Base-by-base conservation (phyloP, 495 filamentous ascomycete genomes). In the Lepraria neglecta region DNA sequence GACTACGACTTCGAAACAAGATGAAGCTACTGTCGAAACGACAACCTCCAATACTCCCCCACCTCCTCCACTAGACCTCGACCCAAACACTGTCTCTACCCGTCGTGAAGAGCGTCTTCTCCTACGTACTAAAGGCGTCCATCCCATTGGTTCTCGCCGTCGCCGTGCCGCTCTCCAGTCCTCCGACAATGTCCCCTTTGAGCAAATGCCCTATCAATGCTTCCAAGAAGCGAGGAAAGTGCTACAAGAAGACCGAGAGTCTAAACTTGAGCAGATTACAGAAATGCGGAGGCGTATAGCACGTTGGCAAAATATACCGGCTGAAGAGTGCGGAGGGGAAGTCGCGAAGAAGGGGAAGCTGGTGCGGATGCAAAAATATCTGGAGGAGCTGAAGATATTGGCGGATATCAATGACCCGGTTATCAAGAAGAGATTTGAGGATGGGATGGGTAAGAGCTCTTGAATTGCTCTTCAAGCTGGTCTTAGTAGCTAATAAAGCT, bases 321-420 rank as follows among this genome's bases (percentile, higher is more conserved):
- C 79, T 27, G 81, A 82, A 50, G 74, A 81, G 57, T 75, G 83
- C 42, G 84, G 83, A 42, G 84, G 85, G 15, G 81, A 85, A 67
- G 68, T 69, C 60, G 76, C 78, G 59, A 85, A 85, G 73, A 82
- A 89, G 72, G 81, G 76, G 40, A 77, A 84, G 60, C 66, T 96
- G 46, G 71, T 73, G n/a, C 85, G 84, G 50, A 84, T 97, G 84
- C 79, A 82, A 66, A 73, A 80, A 60, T 77, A 90, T 66, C 65
- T 97, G 58, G 90, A 96, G 70, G 72, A 83, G 54, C 77, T 96
- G 70, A 95, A 95, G 81, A 84, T 99, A 31, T 74, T 87, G 64
- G 91, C 90, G 6, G 94, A 99, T 70, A 89, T 96, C 73, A 99
- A 99, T 70, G 95, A 97, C 70, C 94, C 94, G 1, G 54, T 90